Base-by-base conservation (phyloP, 1,284 basidiomycete genomes). In the Trichosporon asahii region DNA sequence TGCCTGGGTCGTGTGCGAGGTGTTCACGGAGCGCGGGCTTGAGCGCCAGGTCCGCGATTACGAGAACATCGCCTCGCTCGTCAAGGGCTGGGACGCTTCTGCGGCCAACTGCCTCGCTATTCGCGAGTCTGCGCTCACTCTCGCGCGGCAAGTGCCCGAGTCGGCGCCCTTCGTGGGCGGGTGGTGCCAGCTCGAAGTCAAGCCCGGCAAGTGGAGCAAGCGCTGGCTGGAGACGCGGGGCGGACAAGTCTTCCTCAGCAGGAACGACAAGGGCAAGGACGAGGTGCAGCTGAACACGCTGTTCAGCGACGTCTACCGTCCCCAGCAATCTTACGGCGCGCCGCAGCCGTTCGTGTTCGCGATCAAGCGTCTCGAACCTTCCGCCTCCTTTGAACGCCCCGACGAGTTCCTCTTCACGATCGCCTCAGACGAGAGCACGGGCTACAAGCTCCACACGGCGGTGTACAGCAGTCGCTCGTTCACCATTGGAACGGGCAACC, bases 171-270 rank as follows among this genome's bases (percentile, higher is more conserved):
- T 85, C 25, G 85, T 88, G 77, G 87, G 88, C 57, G 89, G 90
- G 5, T 94, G 89, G 80, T 88, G 95, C 18, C 91, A 95, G 80
- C 90, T 90, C 86, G 92, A 95, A 84, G 86, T 86, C 67, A 95
- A 94, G 84, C 89, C 90, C 70, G 93, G 93, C 49, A 95, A 95
- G 82, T 97, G 94, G 94, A 89, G 86, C 70, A 96, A 95, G 82
- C 88, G 93, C 31, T 95, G 90, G 88, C 85, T 96, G 76, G 89
- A 91, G 77, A 87, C 95, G 31, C 87, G 90, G 55, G 92, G 94
- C 77, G 92, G 94, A 73, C 88, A 89, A 69, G 81, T 96, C 64
- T 95, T 90, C 87, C 79, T 95, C 37, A 90, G 91, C 31, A 96
- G 95, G 84, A 90, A 91, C 29, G 92, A 95, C 69, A 90, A 89